Evolutionary conservation across 225 moss, liverwort and hornwort species (phyloP).

Genomic region (Bryum argenteum): DNA sequence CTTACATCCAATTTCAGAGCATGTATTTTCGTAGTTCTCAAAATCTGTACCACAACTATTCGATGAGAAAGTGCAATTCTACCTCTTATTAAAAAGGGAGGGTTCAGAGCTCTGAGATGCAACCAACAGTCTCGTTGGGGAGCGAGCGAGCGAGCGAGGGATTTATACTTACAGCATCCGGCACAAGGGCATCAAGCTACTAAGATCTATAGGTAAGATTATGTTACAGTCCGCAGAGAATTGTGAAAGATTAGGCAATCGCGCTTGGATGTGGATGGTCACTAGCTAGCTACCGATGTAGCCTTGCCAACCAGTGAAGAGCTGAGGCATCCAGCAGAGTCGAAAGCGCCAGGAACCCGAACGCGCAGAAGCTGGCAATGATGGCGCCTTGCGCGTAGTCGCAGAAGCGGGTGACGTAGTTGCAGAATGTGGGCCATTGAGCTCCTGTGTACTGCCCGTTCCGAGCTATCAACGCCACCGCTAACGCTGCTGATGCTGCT

Average conservation of each 20-base stretch:
- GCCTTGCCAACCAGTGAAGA: conserved; percentile 33
- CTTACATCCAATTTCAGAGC: too few species aligned
- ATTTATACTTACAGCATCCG: too few species aligned
- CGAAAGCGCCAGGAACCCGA: conserved; percentile 44
- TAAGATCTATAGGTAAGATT: neutral
- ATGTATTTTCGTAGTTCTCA: too few species aligned
- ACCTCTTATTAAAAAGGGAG: too few species aligned
- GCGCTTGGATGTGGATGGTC: neutral
- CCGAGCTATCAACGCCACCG: conserved; percentile 57
- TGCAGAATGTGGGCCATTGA: conserved; percentile 53
- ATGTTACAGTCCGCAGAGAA: conserved; percentile 36
- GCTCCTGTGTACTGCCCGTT: conserved; percentile 39
- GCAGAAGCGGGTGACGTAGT: conserved; percentile 48
- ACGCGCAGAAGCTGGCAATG: conserved; percentile 65
- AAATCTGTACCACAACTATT: too few species aligned
- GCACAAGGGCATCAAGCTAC: too few species aligned
- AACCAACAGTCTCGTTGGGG: too few species aligned
- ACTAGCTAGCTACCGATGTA: conserved; percentile 15
- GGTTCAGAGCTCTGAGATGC: too few species aligned
- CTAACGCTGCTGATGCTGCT: conserved; percentile 64
- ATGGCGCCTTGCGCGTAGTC: conserved; percentile 65
- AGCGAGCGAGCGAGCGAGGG: too few species aligned
- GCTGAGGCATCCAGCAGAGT: conserved; percentile 48
- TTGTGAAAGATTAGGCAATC: neutral
- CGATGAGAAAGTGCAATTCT: too few species aligned